These are phyloP conservation scores for Russula emetica DNA, from an alignment of 768 basidiomycete species.

Conservation along the genomic window DNA sequence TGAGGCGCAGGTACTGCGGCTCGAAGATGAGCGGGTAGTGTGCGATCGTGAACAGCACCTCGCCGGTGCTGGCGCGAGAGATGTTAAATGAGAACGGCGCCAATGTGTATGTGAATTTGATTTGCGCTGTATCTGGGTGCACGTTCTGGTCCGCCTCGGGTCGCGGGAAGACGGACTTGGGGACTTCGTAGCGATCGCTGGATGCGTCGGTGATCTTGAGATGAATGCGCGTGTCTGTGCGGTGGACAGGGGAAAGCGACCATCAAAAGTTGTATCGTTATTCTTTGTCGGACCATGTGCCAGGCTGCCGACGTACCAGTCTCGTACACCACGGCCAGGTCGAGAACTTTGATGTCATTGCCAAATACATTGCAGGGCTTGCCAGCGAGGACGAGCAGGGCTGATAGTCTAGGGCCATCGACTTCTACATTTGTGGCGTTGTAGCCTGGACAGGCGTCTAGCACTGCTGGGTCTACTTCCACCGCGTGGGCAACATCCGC, in stretches of 20 bases:
- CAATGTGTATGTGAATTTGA: constrained; percentile 56
- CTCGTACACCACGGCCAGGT: constrained; percentile 54
- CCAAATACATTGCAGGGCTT: constrained; percentile 60
- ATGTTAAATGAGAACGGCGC: constrained; percentile 62
- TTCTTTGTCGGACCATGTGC: not conserved
- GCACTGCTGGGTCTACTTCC: constrained; percentile 31
- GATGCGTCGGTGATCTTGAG: constrained; percentile 56
- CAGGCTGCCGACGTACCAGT: constrained; percentile 38
- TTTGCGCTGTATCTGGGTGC: constrained; percentile 37
- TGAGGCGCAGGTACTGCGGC: constrained; percentile 70
- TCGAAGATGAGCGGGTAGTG: constrained; percentile 66
- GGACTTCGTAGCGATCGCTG: constrained; percentile 55
- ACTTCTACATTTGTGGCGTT: constrained; percentile 44
- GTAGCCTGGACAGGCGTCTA: constrained; percentile 63
- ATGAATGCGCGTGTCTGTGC: constrained; percentile 53
- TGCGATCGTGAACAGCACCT: constrained; percentile 59
- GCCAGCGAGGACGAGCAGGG: constrained; percentile 50
- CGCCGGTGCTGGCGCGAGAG: constrained; percentile 43
- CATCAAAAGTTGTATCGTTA: not conserved
- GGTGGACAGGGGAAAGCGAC: no score
- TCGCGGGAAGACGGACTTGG: constrained; percentile 55
- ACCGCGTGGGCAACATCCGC: constrained; percentile 25
- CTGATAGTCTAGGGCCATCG: constrained; percentile 41
- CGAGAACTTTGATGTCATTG: constrained; percentile 45
- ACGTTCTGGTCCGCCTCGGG: constrained; percentile 38